Evolutionary conservation across 2,329 filamentous ascomycete species (phyloP), one percentile per base, ranked within the genome.

Genomic region (Chaetomium globosum): DNA sequence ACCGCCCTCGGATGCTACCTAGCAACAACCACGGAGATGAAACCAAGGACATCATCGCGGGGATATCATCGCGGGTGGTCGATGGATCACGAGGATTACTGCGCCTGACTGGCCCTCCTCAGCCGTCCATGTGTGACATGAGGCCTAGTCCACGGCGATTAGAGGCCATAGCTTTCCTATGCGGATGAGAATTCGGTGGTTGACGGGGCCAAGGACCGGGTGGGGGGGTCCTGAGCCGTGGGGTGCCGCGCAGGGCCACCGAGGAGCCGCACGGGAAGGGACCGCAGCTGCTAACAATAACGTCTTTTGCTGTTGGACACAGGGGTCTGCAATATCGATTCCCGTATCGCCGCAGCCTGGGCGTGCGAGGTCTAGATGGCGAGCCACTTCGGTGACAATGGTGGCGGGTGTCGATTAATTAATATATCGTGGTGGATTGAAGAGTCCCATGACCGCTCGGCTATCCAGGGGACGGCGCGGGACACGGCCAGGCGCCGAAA

Each of bases 371-470:
- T 57, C 60, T 56, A 63, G 60, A 57, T 61, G 57, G 33, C 30
- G 39, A 55, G 52, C 33, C 43, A 31, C 28, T 36, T 48, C 46
- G 33, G 52, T 59, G 52, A 55, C 59, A 56, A 54, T 43, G 57
- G 61, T 59, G 55, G 60, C 59, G 56, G 67, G 65, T 65, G 64
- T 33, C 61, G 67, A 65, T 68, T 69, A 68, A 65, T 68, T 69
- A 67, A 69, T 69, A 68, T 67, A 68, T 67, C 39, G 23, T 10
- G 7, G 55, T 61, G 59, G 62, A 56, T 46, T 62, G 16, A n/a
- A n/a, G 43, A 61, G 64, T 65, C 67, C 65, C 67, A 67, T 69
- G 67, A 69, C 64, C 56, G 51, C 39, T 61, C 61, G 55, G 65
- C 31, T 62, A 19, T 30, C 61, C 46, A 33, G 23, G 33, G 43